These are phyloP conservation scores for Cucurbita argyrosperma DNA, from an alignment of 306 rosid species.

Conservation along the genomic window DNA sequence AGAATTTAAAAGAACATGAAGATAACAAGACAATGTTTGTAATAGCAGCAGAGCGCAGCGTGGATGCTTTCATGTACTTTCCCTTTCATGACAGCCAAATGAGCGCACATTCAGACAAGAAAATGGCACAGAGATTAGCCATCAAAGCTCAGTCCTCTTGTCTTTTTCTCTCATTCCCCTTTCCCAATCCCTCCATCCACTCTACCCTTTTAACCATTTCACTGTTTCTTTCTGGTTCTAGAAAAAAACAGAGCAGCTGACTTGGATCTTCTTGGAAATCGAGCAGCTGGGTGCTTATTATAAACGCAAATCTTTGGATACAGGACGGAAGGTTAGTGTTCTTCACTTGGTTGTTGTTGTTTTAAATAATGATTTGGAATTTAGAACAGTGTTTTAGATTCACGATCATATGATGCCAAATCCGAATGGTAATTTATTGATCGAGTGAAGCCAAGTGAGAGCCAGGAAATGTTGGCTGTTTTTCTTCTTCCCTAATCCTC, in stretches of 20 bases:
- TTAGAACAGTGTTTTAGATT: background rate
- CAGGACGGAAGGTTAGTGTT: background rate
- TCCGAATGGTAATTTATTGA: background rate
- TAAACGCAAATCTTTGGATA: background rate
- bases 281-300: background rate
- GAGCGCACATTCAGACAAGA: background rate
- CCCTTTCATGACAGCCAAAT: background rate
- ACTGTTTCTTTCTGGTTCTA: background rate
- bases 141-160: background rate
- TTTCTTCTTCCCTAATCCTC: too few relatives aligned
- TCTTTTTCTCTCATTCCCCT: background rate
- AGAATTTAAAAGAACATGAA: background rate
- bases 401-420: background rate
- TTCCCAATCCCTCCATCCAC: background rate
- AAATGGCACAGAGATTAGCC: background rate
- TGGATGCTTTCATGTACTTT: background rate
- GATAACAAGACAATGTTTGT: background rate
- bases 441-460: conserved; percentile 4
- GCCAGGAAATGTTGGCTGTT: background rate
- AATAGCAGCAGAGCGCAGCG: background rate
- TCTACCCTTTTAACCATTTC: background rate
- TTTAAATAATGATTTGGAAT: background rate
- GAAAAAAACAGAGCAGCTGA: background rate
- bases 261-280: background rate
- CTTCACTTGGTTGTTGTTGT: background rate